Evolutionary conservation across 352 stramenopile genomes (phyloP).

Genomic region (Phytopythium cucurbitacearum): DNA sequence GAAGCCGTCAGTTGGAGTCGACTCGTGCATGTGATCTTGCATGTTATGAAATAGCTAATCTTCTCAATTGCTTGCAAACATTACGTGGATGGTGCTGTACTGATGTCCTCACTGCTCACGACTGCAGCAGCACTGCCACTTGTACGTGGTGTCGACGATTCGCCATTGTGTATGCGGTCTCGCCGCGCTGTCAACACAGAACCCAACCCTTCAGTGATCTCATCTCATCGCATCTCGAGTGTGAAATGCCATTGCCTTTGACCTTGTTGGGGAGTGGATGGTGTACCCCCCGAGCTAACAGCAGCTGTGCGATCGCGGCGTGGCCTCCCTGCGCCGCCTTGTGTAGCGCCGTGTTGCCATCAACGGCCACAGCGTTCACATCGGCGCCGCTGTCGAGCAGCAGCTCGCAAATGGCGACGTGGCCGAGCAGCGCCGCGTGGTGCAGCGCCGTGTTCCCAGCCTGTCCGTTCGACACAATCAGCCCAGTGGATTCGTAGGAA

Average conservation of each 20-base stretch:
- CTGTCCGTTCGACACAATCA: constrained; percentile 5
- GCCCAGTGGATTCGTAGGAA: background rate
- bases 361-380: constrained; percentile 10
- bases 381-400: constrained; percentile 17
- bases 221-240: background rate
- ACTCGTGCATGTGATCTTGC: background rate
- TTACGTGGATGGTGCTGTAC: too few species aligned
- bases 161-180: constrained; percentile 23
- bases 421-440: constrained; percentile 32
- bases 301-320: constrained; percentile 12
- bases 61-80: too few species aligned
- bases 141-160: constrained; percentile 31
- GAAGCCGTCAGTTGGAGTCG: too few species aligned
- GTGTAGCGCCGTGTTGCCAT: constrained; percentile 25
- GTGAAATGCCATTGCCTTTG: background rate
- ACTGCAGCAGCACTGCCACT: constrained; percentile 16
- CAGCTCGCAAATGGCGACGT: constrained; percentile 19
- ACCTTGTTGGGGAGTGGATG: constrained; percentile 16
- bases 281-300: constrained; percentile 19
- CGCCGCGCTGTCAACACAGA: constrained; percentile 12
- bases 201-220: background rate
- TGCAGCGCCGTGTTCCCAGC: constrained; percentile 24
- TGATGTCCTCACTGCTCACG: too few species aligned
- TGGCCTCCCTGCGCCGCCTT: constrained; percentile 35
- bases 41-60: too few species aligned